Evolutionary conservation across 169 alveolate species (phyloP).

Genomic region (Eimeria maxima): DNA sequence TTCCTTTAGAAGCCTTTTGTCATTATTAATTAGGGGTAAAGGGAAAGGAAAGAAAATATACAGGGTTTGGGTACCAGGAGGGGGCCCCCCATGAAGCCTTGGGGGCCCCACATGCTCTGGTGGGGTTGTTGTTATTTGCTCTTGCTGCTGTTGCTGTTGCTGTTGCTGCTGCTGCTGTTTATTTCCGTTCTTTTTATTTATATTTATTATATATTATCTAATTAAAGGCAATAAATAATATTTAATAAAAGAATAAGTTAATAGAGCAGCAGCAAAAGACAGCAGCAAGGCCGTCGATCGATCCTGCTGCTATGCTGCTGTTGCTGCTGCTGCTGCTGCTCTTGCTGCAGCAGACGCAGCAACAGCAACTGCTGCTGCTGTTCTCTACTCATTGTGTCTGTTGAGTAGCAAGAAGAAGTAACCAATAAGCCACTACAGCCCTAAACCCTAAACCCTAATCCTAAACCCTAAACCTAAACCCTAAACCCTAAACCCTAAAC

Average conservation of each 20-base stretch:
- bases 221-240: too few relatives aligned
- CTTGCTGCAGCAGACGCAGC: neutral
- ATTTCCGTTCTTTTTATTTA: neutral
- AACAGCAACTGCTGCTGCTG: too few relatives aligned
- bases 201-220: neutral
- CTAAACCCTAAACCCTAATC: too few relatives aligned
- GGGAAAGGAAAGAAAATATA: neutral
- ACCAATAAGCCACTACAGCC: too few relatives aligned
- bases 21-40: too few relatives aligned
- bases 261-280: neutral
- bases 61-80: neutral
- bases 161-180: neutral
- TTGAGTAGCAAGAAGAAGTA: too few relatives aligned
- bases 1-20: neutral
- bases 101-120: neutral
- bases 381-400: too few relatives aligned
- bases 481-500: too few relatives aligned
- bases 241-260: too few relatives aligned
- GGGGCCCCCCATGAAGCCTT: slow-evolving; percentile 17
- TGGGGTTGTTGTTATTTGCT: neutral
- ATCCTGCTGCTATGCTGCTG: neutral
- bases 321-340: slow-evolving; percentile 42
- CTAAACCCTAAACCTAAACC: too few relatives aligned
- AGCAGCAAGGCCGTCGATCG: neutral
- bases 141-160: slow-evolving; percentile 4